Evolutionary conservation across 2,329 filamentous ascomycete genomes (phyloP).

Genomic region (Thelonectria discophora): DNA sequence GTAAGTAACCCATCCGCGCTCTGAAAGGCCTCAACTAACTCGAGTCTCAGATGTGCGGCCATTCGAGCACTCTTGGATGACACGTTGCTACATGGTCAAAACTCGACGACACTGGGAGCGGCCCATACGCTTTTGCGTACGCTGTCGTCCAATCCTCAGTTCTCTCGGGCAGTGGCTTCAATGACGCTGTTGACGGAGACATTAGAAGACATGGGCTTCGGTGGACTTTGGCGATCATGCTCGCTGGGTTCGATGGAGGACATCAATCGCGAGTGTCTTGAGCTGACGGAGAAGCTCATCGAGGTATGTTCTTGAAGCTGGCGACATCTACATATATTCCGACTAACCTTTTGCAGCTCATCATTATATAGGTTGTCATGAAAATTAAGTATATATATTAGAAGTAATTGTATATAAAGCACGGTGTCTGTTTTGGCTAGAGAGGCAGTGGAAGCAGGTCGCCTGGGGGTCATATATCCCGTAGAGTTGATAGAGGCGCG

Average conservation of each 20-base stretch:
- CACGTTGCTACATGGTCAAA: constrained; percentile 70
- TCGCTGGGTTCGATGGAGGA: constrained; percentile 57
- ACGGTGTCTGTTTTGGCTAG: too few relatives aligned
- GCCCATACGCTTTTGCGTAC: constrained; percentile 69
- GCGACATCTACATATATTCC: too few relatives aligned
- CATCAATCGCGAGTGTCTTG: constrained; percentile 49
- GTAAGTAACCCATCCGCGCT: constrained; percentile 52
- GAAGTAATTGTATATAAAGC: too few relatives aligned
- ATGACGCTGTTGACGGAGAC: constrained; percentile 60
- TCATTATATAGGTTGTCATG: too few relatives aligned
- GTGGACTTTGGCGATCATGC: constrained; percentile 68
- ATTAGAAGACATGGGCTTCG: constrained; percentile 69
- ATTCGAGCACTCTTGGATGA: constrained; percentile 69
- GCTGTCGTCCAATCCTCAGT: constrained; percentile 63
- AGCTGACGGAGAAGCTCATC: constrained; percentile 67
- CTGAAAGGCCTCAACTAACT: constrained; percentile 10
- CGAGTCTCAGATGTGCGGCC: constrained; percentile 58
- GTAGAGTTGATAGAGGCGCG: too few relatives aligned
- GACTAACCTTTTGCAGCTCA: too few relatives aligned
- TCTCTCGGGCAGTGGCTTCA: constrained; percentile 58
- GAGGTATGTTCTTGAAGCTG: constrained; percentile 55
- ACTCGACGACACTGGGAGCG: constrained; percentile 65
- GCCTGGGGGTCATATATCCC: too few relatives aligned
- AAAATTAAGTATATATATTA: too few relatives aligned
- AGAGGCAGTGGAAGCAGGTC: too few relatives aligned